Evolutionary conservation across 371 early-diverging fungal species (phyloP), one percentile per base, ranked within the genome.

Genomic region (Mucor plumbeus): DNA sequence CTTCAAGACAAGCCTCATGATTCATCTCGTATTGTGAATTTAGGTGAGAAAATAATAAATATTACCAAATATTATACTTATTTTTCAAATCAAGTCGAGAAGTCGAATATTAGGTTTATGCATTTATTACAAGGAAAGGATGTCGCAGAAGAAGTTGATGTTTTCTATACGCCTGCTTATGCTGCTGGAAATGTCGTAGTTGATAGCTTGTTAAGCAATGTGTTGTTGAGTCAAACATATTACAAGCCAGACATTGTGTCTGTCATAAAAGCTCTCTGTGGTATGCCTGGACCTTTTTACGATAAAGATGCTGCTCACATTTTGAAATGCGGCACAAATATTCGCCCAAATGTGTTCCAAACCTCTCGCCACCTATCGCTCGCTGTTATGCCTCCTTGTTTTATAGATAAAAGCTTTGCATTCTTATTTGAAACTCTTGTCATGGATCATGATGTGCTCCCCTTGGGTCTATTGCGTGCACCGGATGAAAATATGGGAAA

Each of bases 131-230:
- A 74, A 65, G 72, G 70, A n/a, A 74, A 74, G 33, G 74, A 77
- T 39, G 68, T 73, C 5, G 71, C 68, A 5, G 75, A 75, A 59
- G 69, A 74, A 41, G 67, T 69, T 8, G 74, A 74, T 65, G 65
- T 73, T 1, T 74, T 77, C 59, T 71, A 72, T 56, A 74, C 83
- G 1, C 81, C 85, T 5, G 70, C 80, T 3, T 85, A 81, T 63
- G 85, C 85, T 0, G 76, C 80, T 47, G 85, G 85, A 1, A 78
- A 85, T 47, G 85, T 85, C 6, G 70, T 85, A 7, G 79, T 81
- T 1, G 78, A 75, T 33, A 72, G 73, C 9, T 39, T 81, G 13
- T 57, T 85, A 19, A 81, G 81, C 41, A 80, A 83, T 40, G 78
- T 85, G 0, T 72, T 85, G 8, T 38, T 76, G 34, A 76, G 78